Base-by-base conservation (phyloP, 148 eudicot genomes). In the Silene uniflora region DNA sequence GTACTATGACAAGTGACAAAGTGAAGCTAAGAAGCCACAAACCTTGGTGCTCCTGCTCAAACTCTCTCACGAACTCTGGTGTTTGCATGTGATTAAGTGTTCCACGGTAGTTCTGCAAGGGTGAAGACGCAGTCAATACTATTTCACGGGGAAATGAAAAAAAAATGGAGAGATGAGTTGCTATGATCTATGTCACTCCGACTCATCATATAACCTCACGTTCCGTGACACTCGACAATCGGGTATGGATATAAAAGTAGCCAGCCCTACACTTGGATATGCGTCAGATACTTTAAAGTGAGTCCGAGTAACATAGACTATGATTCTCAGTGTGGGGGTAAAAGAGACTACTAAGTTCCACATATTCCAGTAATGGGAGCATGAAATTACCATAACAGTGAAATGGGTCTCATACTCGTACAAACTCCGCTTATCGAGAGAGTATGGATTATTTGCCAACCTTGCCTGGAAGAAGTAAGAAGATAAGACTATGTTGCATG, bases 381-480 rank as follows among this genome's bases (percentile, higher is more conserved):
- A 14, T 13, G 56, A 52, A 52, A 14, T 52, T 89, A 95, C 98
- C 98, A 95, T 95, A 39, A 95, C 98, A 39, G 98, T 92, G 84
- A 95, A 95, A 87, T 95, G 98, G 56, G 97, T 95, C 85, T 95
- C 99, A 62, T 95, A 95, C 77, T 92, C 97, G 24, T 78, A 89
- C 46, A 95, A 82, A 81, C 99, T 95, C 71, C 79, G 84, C 63
- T 82, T 81, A 70, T 92, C 94, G 78, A 95, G 79, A 42, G 99
- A 81, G 81, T 95, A 95, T 14, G 82, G 58, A 73, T 95, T 95
- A 82, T 92, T 92, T 71, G 99, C 92, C 88, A 95, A 82, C 76
- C 99, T 86, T 75, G 84, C 98, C 99, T 95, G 90, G 61, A 79
- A 84, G 58, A 29, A 74, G 32, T 13, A 16, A 69, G 23, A 25